phyloP scores from a whole-genome alignment of 176 grass and related monocot species.

The Pharus latifolius region DNA sequence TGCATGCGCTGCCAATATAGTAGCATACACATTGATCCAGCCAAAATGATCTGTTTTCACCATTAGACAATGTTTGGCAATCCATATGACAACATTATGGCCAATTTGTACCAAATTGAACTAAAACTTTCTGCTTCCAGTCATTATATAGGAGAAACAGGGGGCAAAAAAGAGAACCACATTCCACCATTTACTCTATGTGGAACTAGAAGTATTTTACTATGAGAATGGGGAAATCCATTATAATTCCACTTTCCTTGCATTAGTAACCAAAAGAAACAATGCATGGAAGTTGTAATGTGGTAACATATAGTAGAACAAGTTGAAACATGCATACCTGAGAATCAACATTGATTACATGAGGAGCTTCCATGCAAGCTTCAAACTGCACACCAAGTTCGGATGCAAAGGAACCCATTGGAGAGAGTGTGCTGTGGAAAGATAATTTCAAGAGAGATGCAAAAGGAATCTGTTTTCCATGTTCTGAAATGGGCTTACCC shows the following conservation, averaged over 20 bases:
- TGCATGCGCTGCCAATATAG: background rate
- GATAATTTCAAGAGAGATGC: background rate
- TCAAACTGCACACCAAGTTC: constrained; percentile 93
- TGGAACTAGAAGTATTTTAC: background rate
- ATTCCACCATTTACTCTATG: background rate
- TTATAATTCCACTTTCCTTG: constrained; percentile 1
- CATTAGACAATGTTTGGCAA: constrained; percentile 9
- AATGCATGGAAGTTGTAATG: background rate
- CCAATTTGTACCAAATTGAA: too few species aligned
- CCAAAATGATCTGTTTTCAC: background rate
- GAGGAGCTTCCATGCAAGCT: constrained; percentile 84
- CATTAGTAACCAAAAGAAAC: background rate
- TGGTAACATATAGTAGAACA: background rate
- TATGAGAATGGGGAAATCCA: background rate
- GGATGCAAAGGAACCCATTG: constrained; percentile 95
- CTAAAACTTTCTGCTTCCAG: background rate
- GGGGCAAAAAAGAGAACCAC: background rate
- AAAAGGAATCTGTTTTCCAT: background rate
- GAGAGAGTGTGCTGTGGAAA: constrained; percentile 70
- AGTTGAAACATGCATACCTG: constrained; percentile 40
- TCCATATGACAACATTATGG: too few species aligned
- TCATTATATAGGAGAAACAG: background rate
- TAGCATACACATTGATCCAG: background rate
- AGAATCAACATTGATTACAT: constrained; percentile 82
- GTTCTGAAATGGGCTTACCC: constrained; percentile 40